These are phyloP conservation scores for Polychytrium aggregatum DNA, from an alignment of 192 early-diverging fungal genomes.

Conservation along the genomic window DNA sequence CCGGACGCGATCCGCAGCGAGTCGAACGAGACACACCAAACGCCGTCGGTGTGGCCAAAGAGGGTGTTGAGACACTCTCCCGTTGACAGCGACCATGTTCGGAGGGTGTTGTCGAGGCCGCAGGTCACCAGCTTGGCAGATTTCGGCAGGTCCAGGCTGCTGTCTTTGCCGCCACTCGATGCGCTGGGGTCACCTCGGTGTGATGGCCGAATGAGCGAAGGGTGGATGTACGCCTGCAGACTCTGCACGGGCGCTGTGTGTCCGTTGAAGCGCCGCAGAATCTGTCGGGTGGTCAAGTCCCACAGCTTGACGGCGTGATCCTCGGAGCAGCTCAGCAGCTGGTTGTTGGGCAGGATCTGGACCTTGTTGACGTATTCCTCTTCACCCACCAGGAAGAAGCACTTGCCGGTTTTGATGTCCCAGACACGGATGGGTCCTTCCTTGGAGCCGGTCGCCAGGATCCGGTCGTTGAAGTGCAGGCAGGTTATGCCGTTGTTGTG, in stretches of 20 bases:
- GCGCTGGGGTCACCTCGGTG: not conserved
- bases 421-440: slow-evolving; percentile 81
- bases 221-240: slow-evolving; percentile 18
- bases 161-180: slow-evolving; percentile 8
- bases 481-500: slow-evolving; percentile 70
- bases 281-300: slow-evolving; percentile 61
- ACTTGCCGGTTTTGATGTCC: slow-evolving; percentile 61
- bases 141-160: slow-evolving; percentile 3
- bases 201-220: slow-evolving; percentile 6
- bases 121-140: slow-evolving; percentile 85
- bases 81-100: slow-evolving; percentile 85
- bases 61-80: slow-evolving; percentile 65
- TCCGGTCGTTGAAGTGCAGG: slow-evolving; percentile 67
- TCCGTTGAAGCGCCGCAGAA: slow-evolving; percentile 42
- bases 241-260: slow-evolving; percentile 34
- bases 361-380: slow-evolving; percentile 88
- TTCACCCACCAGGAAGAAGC: slow-evolving; percentile 69
- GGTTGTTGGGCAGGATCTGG: slow-evolving; percentile 43
- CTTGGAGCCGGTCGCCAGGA: slow-evolving; percentile 72
- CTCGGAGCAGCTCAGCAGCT: slow-evolving; percentile 75
- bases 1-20: slow-evolving; percentile 70
- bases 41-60: slow-evolving; percentile 74
- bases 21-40: slow-evolving; percentile 70
- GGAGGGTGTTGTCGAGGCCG: slow-evolving; percentile 81
- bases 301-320: slow-evolving; percentile 58